phyloP scores from a whole-genome alignment of 208 protist species.

The Ichthyophonus hoferi region DNA sequence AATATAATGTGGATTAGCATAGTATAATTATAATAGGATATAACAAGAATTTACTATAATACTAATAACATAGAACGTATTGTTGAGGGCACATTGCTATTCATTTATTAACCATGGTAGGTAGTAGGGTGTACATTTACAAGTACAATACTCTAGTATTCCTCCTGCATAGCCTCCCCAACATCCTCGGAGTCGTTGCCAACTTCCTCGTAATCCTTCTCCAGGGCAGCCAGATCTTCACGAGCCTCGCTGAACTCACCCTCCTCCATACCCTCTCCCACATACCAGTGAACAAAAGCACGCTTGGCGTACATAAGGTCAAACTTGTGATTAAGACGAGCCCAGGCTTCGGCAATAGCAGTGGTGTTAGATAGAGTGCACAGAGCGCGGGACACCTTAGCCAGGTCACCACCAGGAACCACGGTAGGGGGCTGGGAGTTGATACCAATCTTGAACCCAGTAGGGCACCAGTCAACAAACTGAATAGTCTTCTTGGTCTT shows the following conservation, averaged over 20 bases:
- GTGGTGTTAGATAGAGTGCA: conserved; percentile 89
- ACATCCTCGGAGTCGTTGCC: conserved; percentile 73
- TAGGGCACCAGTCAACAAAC: conserved; percentile 92
- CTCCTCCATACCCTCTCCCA: conserved; percentile 93
- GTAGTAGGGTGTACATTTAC: too few species aligned
- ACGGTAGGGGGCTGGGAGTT: conserved; percentile 91
- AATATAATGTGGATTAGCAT: background rate
- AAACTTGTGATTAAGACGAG: conserved; percentile 86
- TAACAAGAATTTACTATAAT: too few species aligned
- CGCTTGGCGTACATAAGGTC: conserved; percentile 90
- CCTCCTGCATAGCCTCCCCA: conserved; percentile 66
- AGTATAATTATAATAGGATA: too few species aligned
- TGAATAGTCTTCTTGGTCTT: conserved; percentile 88
- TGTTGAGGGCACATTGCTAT: too few species aligned
- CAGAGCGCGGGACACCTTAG: conserved; percentile 82
- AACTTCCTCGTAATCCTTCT: conserved; percentile 93
- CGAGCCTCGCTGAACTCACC: conserved; percentile 89
- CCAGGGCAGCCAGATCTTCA: conserved; percentile 87
- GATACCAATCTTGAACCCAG: conserved; percentile 94
- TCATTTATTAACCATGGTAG: too few species aligned
- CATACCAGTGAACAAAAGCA: conserved; percentile 93
- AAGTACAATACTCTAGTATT: conserved; percentile 35
- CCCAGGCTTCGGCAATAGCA: conserved; percentile 85
- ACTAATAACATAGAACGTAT: too few species aligned
- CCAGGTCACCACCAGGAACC: conserved; percentile 85